Evolutionary conservation across 148 eudicot genomes (phyloP), one percentile per base, ranked within the genome.

Genomic region (Agrostemma githago): DNA sequence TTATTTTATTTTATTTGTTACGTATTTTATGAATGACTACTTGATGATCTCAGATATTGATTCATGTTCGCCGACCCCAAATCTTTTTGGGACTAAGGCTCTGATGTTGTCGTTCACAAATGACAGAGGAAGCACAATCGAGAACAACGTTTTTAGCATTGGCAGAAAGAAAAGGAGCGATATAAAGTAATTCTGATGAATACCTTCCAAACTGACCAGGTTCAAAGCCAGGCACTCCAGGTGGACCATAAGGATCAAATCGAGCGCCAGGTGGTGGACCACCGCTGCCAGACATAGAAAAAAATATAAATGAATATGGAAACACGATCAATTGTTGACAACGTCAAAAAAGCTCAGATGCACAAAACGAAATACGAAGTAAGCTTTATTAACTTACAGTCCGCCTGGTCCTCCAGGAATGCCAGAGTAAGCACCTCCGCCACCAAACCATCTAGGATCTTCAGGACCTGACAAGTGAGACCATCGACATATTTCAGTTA

Each of bases 241-340:
- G 98, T 9, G 97, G 97, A 39, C 97, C 97, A 85, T 70, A 91
- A 16, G 98, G 98, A 86, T 94, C 98, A 80, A 88, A 94, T 39
- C 93, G 90, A 59, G 93, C 97, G 66, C 98, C 96, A 3, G 93
- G 98, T 5, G 95, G 97, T 56, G 86, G 72, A 69, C 72, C 80
- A 71, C 89, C 93, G 58, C 98, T 91, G 86, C 21, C 20, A 76
- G 19, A 38, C 44, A 78, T 37, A 74, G 12, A 58, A n/a, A n/a
- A 78, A 44, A 72, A 53, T 41, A 58, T 8, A 15, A 3, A 74
- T 40, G 42, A 53, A n/a, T 16, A 14, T 42, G 58, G 20, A 19
- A 75, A n/a, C 20, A 39, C 9, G 62, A 11, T 26, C 34, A n/a
- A n/a, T n/a, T n/a, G n/a, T n/a, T n/a, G n/a, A n/a, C n/a, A n/a